A percentile compares a stretch with the other conserved stretches of the same genome.
phyloP scores from a whole-genome alignment of 306 rosid species.

The Prunus mira region DNA sequence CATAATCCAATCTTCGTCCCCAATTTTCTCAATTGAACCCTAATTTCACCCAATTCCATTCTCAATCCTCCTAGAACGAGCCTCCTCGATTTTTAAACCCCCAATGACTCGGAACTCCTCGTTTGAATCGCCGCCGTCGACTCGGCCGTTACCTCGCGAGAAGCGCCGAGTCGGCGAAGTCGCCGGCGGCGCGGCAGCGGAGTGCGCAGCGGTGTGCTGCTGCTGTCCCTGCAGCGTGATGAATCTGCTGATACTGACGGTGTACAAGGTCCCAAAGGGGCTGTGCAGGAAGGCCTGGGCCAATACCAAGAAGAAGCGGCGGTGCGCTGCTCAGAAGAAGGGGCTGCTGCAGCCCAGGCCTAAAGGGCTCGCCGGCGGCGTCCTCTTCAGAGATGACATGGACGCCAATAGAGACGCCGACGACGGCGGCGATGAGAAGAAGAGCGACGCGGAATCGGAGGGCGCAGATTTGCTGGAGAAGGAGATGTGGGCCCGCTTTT shows the following conservation, averaged over 20 bases:
- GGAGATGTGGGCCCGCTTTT: slow-evolving; percentile 71
- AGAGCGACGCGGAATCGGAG: slow-evolving; percentile 15
- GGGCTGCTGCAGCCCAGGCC: slow-evolving; percentile 23
- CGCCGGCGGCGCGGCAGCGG: slow-evolving; percentile 71
- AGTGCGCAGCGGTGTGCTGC: slow-evolving; percentile 75
- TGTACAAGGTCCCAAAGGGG: slow-evolving; percentile 53
- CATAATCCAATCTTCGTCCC: not conserved
- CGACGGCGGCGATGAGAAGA: not conserved
- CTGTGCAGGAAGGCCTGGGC: slow-evolving; percentile 50
- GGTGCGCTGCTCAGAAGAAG: slow-evolving; percentile 7
- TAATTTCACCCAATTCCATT: not conserved
- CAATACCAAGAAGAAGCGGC: slow-evolving; percentile 18
- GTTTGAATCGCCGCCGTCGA: slow-evolving; percentile 14
- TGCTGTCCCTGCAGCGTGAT: slow-evolving; percentile 72
- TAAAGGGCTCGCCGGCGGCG: not conserved
- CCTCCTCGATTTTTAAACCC: not conserved
- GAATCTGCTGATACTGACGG: slow-evolving; percentile 42
- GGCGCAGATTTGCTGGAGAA: slow-evolving; percentile 40
- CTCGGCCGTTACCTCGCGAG: not conserved
- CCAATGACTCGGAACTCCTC: slow-evolving; percentile 23
- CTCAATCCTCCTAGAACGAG: not conserved
- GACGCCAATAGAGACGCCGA: not conserved
- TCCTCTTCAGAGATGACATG: not conserved
- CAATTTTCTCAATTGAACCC: not conserved
- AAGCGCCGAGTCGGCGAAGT: slow-evolving; percentile 43